Evolutionary conservation across 495 filamentous ascomycete genomes (phyloP).

Genomic region (Neurospora sp.): DNA sequence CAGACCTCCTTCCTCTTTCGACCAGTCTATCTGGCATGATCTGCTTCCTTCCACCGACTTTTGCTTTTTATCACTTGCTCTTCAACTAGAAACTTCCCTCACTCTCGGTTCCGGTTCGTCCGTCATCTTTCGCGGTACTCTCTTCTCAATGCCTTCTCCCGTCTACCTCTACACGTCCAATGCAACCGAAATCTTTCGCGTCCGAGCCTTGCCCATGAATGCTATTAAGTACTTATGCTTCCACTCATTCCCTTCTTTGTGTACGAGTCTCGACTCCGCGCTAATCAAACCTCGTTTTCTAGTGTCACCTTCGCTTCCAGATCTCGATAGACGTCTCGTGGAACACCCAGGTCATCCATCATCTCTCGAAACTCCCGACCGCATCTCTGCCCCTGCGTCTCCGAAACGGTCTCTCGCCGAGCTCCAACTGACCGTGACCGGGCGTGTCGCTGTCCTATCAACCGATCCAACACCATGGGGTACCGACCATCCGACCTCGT

Average conservation of each 20-base stretch:
- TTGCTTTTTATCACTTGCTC: background rate
- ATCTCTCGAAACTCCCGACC: constrained; percentile 16
- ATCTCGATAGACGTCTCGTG: constrained; percentile 3
- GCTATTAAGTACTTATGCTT: background rate
- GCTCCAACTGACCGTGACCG: background rate
- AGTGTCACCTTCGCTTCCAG: constrained; percentile 16
- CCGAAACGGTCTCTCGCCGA: background rate
- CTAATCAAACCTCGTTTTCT: constrained; percentile 1
- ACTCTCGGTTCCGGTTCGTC: background rate
- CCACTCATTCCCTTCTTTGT: background rate
- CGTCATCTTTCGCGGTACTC: background rate
- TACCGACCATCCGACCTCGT: constrained; percentile 9
- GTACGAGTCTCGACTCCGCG: background rate
- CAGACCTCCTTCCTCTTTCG: background rate
- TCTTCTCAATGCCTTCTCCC: background rate
- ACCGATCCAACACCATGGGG: constrained; percentile 1
- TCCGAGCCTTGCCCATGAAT: background rate
- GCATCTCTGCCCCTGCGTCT: constrained; percentile 1
- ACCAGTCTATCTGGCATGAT: background rate
- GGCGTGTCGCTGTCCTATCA: background rate
- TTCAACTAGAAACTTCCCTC: background rate
- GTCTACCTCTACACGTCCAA: background rate
- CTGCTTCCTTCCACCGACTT: background rate
- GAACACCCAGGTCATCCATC: constrained; percentile 16
- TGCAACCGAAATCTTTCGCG: background rate